Evolutionary conservation across 192 early-diverging fungal species (phyloP), one percentile per base, ranked within the genome.

Genomic region (Coemansia sp.): DNA sequence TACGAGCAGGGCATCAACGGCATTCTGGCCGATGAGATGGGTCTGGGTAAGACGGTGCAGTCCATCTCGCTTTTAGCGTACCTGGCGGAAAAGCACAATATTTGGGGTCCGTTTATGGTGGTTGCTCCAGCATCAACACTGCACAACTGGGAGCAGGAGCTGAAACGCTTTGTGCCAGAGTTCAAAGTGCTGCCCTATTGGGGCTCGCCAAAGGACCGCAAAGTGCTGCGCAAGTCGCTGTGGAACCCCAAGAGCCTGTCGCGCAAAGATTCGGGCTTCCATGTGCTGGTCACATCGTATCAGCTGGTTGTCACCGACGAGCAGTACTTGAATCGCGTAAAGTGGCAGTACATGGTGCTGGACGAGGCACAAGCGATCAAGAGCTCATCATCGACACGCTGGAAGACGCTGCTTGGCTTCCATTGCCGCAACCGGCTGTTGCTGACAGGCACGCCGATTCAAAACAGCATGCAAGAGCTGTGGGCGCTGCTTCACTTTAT

Each of bases 401-500:
- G 94, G 6, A 90, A 94, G 68, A 94, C 97, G 19, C 91, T 99
- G 25, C 89, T 94, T 49, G 80, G 90, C 45, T 91, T 99, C 71
- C 82, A 86, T 25, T 93, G 94, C 23, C 85, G 88, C 50, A 90
- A 93, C 62, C 87, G 97, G 29, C 84, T 99, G 53, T 75, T 98
- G 38, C 89, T 98, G 11, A 96, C 96, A 0, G 96, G 96, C 61
- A 98, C 96, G 0, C 96, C 96, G 16, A 85, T 98, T 17, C 95
- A 97, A 70, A 99, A 99, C 87, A 95, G 97, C 59, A 83, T 98
- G 12, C 94, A 97, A 66, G 97, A 99, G 77, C 84, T 99, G n/a
- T 99, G 97, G 97, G 94, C 95, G 14, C 80, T 99, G 61, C 85
- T 99, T 6, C 97, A 99, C 76, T 99, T 99, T 69, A 72, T 99